Evolutionary conservation across 345 rosid genomes (phyloP).

Genomic region (Pelargonium nanum): DNA sequence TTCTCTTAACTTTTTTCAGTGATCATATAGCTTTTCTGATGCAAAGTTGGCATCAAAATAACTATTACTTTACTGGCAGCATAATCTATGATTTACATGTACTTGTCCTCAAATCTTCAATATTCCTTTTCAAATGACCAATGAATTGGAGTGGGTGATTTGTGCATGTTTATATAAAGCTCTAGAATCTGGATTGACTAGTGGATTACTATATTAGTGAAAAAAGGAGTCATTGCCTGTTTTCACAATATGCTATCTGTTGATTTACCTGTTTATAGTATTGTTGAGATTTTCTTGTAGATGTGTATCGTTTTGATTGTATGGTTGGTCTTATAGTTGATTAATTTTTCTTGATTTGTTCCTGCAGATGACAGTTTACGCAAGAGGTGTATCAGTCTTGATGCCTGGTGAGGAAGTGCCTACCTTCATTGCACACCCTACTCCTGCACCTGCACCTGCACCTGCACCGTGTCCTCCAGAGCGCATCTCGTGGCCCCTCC

Average conservation of each 20-base stretch:
- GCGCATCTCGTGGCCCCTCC: constrained; percentile 21
- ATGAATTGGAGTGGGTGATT: neutral
- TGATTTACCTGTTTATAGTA: neutral
- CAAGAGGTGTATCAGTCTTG: constrained; percentile 56
- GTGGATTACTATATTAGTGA: no score
- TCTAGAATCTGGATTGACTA: no score
- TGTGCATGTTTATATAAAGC: no score
- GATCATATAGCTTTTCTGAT: neutral
- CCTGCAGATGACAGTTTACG: constrained; percentile 41
- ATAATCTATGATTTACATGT: no score
- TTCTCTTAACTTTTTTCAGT: neutral
- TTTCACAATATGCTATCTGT: neutral
- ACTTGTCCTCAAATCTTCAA: neutral
- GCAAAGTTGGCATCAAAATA: neutral
- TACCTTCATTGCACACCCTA: constrained; percentile 63
- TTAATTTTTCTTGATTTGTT: constrained; percentile 1
- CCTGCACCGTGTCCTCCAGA: constrained; percentile 25
- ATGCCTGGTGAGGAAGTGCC: constrained; percentile 74
- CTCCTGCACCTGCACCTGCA: constrained; percentile 28
- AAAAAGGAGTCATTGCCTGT: neutral
- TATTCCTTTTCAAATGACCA: neutral
- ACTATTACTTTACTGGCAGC: neutral
- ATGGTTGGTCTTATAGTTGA: no score
- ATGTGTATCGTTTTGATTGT: no score
- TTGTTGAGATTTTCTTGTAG: neutral